Base-by-base conservation (phyloP, 169 alveolate genomes). In the Theileria orientalis region DNA sequence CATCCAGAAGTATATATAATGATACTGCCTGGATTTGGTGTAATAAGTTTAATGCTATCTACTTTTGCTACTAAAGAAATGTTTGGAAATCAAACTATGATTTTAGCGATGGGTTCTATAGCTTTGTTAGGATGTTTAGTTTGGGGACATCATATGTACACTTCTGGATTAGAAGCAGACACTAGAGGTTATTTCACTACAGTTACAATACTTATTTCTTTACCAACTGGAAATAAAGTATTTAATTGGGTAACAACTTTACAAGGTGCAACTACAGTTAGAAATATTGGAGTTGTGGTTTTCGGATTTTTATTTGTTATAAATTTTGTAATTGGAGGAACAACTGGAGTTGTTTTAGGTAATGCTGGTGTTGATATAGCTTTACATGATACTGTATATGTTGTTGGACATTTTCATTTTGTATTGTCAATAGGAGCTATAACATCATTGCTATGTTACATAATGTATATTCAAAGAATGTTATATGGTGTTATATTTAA, bases 111-210 rank as follows among this genome's bases (percentile, higher is more conserved):
- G 91, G 71, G 83, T 32, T 84, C 92, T 70, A 87, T 87, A 9
- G 94, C 94, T 35, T 27, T 84, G 32, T 51, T 87, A 85, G 94
- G 94, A 35, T 60, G 91, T 33, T 44, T 87, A 51, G 94, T 87
- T 7, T 87, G 93, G 92, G 93, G 90, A 33, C 93, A 87, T 71
- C 93, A 87, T 70, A 87, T 87, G 93, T 86, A 85, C 62, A 86
- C 92, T 30, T 77, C 91, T 11, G 93, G 93, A 71, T 47, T 88
- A 23, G 95, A 90, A 46, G 69, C 69, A 64, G 94, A 86, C 68
- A 90, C 94, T 0, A 61, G 93, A 59, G 90, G 80, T 32, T 83
- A 73, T 29, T 89, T 86, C 68, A 74, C 94, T 35, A 78, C 92
- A 29, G 35, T 84, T 56, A 85, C 94, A 14, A 79, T 87, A 1